phyloP scores from a whole-genome alignment of 495 filamentous ascomycete species.

The Aspergillus avenaceus region DNA sequence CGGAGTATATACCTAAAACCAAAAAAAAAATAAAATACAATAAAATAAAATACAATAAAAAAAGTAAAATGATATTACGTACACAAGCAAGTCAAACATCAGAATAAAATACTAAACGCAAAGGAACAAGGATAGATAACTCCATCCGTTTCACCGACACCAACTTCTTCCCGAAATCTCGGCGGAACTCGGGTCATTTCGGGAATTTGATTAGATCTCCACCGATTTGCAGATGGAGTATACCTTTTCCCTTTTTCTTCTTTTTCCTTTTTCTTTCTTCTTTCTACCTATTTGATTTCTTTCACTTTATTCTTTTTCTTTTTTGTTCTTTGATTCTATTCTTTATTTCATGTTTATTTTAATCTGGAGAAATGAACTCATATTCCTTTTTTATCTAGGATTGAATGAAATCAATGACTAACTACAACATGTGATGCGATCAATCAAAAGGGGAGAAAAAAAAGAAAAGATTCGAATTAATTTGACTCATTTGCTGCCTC shows the following conservation, averaged over 20 bases:
- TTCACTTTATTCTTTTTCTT: background rate
- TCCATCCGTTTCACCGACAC: conserved; percentile 10
- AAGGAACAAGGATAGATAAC: background rate
- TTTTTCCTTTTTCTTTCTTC: background rate
- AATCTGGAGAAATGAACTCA: background rate
- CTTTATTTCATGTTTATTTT: background rate
- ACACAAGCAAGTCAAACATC: background rate
- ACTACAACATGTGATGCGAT: background rate
- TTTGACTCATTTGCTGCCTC: background rate
- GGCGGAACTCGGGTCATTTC: conserved; percentile 27
- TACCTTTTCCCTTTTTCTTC: background rate
- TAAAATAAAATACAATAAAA: too few relatives aligned
- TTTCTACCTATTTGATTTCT: background rate
- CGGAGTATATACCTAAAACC: too few relatives aligned
- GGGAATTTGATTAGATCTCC: conserved; percentile 20
- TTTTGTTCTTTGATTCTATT: background rate
- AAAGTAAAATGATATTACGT: background rate
- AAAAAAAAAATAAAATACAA: too few relatives aligned
- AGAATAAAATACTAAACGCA: background rate
- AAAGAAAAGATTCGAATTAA: too few relatives aligned
- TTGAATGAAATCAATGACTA: too few relatives aligned
- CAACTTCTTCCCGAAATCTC: conserved; percentile 10
- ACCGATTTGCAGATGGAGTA: background rate
- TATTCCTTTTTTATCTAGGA: too few relatives aligned
- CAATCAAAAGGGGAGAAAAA: too few relatives aligned